Conservation (phyloP, 345 rosid species). For the Melastoma malabathricum region DNA sequence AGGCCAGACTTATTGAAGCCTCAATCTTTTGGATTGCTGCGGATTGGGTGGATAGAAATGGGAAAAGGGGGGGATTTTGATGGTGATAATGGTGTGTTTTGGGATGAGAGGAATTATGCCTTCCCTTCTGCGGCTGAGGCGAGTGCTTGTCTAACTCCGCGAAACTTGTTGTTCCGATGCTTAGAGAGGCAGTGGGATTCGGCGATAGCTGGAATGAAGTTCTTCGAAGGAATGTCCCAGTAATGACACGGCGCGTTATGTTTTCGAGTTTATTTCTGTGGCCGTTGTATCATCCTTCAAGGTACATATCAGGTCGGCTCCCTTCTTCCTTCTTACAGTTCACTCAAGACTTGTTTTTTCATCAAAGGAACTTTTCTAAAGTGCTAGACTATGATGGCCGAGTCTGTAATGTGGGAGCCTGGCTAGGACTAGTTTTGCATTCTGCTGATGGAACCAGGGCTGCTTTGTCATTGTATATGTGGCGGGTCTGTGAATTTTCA, state of each 20-base stretch:
- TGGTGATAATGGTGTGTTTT: too few relatives aligned
- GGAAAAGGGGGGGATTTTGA: too few relatives aligned
- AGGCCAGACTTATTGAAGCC: too few relatives aligned
- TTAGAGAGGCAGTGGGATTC: conserved; percentile 25
- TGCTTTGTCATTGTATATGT: too few relatives aligned
- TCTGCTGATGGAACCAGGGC: too few relatives aligned
- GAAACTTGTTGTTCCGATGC: conserved; percentile 5
- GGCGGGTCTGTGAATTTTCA: too few relatives aligned
- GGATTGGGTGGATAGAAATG: too few relatives aligned
- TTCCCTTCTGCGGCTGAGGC: too few relatives aligned
- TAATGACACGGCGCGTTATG: conserved; percentile 36
- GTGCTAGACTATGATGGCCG: neutral
- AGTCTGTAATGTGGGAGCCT: too few relatives aligned
- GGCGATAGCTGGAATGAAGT: conserved; percentile 23
- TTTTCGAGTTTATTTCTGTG: conserved; percentile 45
- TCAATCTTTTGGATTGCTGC: too few relatives aligned
- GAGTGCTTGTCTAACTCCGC: neutral
- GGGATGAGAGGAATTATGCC: too few relatives aligned
- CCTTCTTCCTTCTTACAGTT: conserved; percentile 19
- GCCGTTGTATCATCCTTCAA: conserved; percentile 54
- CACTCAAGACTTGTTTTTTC: neutral
- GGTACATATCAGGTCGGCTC: conserved; percentile 94
- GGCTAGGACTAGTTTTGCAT: too few relatives aligned
- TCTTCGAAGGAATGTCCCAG: conserved; percentile 19
- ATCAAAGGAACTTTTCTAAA: neutral